A percentile compares a stretch with the other conserved stretches of the same genome.
These are phyloP conservation scores for Daldinia grandis DNA, from an alignment of 495 filamentous ascomycete genomes.

Conservation along the genomic window DNA sequence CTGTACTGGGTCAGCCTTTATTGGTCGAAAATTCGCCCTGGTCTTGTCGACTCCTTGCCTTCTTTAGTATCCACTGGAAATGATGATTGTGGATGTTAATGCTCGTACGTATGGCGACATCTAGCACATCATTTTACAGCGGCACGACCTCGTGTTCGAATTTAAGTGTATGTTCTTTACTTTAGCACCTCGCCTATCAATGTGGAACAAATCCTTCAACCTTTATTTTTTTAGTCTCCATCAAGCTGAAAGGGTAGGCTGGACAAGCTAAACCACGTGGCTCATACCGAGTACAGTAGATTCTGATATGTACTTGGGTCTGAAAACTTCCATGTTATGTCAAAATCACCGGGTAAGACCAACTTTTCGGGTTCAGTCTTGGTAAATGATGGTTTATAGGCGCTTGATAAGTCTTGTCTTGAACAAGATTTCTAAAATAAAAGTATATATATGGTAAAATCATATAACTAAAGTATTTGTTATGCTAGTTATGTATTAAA, in stretches of 20 bases:
- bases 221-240: neutral
- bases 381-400: too few relatives aligned
- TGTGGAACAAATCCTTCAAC: neutral
- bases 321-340: too few relatives aligned
- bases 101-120: constrained; percentile 21
- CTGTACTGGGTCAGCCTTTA: constrained; percentile 31
- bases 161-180: neutral
- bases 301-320: too few relatives aligned
- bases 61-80: neutral
- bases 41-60: constrained; percentile 8
- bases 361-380: too few relatives aligned
- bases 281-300: neutral
- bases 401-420: too few relatives aligned
- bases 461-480: too few relatives aligned
- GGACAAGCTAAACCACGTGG: neutral
- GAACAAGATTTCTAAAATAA: too few relatives aligned
- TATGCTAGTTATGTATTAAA: too few relatives aligned
- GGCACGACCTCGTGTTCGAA: neutral
- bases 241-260: neutral
- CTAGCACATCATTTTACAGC: neutral
- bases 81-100: neutral
- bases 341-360: too few relatives aligned
- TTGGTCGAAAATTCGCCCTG: constrained; percentile 13
- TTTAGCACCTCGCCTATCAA: neutral
- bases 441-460: too few relatives aligned